These are phyloP conservation scores for Chloris gayana DNA, from an alignment of 176 grass and related monocot genomes.

Conservation along the genomic window DNA sequence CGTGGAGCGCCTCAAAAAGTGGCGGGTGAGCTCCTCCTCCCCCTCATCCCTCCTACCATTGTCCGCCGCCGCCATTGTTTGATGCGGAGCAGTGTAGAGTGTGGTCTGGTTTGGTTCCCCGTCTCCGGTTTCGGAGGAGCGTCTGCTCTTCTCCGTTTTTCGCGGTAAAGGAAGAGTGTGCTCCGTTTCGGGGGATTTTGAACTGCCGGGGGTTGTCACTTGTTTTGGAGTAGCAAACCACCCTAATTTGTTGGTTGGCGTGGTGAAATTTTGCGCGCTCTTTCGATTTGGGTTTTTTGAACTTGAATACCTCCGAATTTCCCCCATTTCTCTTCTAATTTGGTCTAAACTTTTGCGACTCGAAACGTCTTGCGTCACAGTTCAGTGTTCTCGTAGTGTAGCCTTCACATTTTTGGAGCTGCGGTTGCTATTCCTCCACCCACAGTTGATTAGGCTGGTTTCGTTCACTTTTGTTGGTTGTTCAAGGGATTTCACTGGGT, in stretches of 20 bases:
- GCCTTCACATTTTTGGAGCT: background rate
- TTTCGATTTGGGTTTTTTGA: background rate
- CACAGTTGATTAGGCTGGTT: background rate
- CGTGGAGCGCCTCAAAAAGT: conserved; percentile 63
- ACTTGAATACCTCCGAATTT: background rate
- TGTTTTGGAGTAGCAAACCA: background rate
- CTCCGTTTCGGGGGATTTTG: background rate
- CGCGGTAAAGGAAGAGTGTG: background rate
- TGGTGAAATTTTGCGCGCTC: background rate
- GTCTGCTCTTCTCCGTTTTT: background rate
- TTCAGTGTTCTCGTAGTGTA: background rate
- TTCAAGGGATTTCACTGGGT: background rate
- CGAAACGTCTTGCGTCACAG: background rate
- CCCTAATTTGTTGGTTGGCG: background rate
- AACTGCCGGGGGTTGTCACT: background rate
- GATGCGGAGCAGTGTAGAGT: background rate
- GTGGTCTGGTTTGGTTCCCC: background rate
- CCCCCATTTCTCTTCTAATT: background rate
- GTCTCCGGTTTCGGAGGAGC: background rate
- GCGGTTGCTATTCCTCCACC: background rate
- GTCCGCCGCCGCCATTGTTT: background rate
- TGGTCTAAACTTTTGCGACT: background rate
- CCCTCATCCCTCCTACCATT: background rate
- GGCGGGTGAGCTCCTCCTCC: conserved; percentile 54
- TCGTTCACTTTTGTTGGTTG: background rate